A percentile compares a stretch with the other conserved stretches of the same genome.
phyloP scores from a whole-genome alignment of 2,329 filamentous ascomycete genomes.

The Exophiala alcalophila region DNA sequence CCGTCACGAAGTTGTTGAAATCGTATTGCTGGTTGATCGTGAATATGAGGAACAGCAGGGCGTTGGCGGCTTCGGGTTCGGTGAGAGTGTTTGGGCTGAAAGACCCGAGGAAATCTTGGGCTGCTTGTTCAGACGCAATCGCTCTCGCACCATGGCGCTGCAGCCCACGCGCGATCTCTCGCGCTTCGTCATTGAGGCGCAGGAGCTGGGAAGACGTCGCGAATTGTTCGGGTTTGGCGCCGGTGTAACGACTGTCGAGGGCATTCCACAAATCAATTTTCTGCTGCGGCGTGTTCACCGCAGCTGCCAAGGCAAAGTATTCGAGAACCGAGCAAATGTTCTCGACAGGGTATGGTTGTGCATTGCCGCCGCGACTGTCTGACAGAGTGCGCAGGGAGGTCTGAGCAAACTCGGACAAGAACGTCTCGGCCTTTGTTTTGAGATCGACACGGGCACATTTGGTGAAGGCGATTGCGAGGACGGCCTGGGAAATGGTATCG shows the following conservation, averaged over 20 bases:
- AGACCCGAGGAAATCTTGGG: constrained; percentile 57
- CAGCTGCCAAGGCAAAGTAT: constrained; percentile 23
- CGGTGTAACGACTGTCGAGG: constrained; percentile 18
- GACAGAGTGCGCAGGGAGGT: constrained; percentile 18
- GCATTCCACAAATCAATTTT: constrained; percentile 22
- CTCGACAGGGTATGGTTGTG: constrained; percentile 15
- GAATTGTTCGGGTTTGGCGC: constrained; percentile 38
- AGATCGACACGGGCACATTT: constrained; percentile 75
- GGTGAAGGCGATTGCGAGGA: constrained; percentile 86
- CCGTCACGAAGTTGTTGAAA: constrained; percentile 63
- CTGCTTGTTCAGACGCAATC: constrained; percentile 70
- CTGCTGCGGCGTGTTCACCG: constrained; percentile 16
- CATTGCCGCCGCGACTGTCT: constrained; percentile 13
- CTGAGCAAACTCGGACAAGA: constrained; percentile 19
- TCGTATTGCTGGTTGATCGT: constrained; percentile 63
- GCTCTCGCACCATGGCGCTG: constrained; percentile 71
- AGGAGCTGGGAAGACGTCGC: constrained; percentile 46
- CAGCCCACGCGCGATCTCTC: constrained; percentile 59
- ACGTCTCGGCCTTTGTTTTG: constrained; percentile 66
- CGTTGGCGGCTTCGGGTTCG: constrained; percentile 78
- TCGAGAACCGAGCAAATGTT: constrained; percentile 26
- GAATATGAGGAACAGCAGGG: constrained; percentile 68
- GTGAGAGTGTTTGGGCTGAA: constrained; percentile 63
- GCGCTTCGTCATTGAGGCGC: constrained; percentile 41
- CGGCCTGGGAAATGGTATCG: constrained; percentile 80